phyloP scores from a whole-genome alignment of 345 rosid genomes.

The Raphanus sativus region DNA sequence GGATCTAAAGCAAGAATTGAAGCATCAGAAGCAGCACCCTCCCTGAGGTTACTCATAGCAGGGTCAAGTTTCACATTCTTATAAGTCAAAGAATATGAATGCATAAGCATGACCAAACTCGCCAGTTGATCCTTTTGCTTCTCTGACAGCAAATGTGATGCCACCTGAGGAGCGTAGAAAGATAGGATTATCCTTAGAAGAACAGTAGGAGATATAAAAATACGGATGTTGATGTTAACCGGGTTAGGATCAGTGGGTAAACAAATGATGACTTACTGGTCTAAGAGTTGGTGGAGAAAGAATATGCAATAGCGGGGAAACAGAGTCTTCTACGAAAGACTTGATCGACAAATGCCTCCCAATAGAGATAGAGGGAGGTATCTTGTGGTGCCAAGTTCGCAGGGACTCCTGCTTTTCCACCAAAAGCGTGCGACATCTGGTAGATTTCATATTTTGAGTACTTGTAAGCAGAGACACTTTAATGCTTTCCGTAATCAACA shows the following conservation, averaged over 20 bases:
- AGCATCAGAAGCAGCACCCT: constrained; percentile 51
- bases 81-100: constrained; percentile 71
- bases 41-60: constrained; percentile 42
- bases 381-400: constrained; percentile 72
- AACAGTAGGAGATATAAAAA: not conserved
- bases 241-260: not conserved
- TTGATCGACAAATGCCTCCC: constrained; percentile 78
- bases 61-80: constrained; percentile 55
- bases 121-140: constrained; percentile 67
- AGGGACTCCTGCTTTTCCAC: constrained; percentile 66
- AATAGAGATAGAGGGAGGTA: constrained; percentile 63
- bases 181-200: not conserved
- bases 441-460: constrained; percentile 28
- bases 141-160: constrained; percentile 72
- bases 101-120: constrained; percentile 67
- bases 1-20: constrained; percentile 70
- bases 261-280: constrained; percentile 54
- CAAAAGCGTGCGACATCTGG: constrained; percentile 65
- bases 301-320: constrained; percentile 75
- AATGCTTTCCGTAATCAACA: constrained; percentile 4
- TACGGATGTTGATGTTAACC: not conserved
- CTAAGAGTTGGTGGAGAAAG: constrained; percentile 79
- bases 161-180: constrained; percentile 56
- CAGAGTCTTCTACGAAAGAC: constrained; percentile 69
- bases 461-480: constrained; percentile 20